Percentiles rank a stretch among this genome's conserved stretches.
phyloP scores from a whole-genome alignment of 352 stramenopile species.

The Aphanomyces stellatus region DNA sequence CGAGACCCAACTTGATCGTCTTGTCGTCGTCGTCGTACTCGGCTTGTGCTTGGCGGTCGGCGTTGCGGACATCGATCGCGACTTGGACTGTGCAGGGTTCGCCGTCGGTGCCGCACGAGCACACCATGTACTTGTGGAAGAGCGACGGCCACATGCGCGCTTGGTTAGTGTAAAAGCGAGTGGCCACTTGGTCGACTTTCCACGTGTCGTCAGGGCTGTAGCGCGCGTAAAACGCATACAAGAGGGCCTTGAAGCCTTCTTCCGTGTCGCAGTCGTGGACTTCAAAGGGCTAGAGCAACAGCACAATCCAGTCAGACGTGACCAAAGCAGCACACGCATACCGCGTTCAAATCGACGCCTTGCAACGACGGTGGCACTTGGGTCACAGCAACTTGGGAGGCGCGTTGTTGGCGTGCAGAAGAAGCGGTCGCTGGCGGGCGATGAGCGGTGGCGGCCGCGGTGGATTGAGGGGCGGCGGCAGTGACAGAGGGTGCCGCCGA shows the following conservation, averaged over 20 bases:
- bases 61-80: slow-evolving; percentile 34
- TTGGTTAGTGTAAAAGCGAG: slow-evolving; percentile 74
- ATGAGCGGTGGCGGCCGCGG: not conserved
- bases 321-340: not conserved
- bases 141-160: slow-evolving; percentile 74
- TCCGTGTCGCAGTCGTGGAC: slow-evolving; percentile 63
- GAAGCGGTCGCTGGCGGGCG: not conserved
- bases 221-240: slow-evolving; percentile 60
- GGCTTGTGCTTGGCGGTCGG: slow-evolving; percentile 29
- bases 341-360: not conserved
- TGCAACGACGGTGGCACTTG: not conserved
- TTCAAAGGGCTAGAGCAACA: not conserved
- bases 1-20: slow-evolving; percentile 90
- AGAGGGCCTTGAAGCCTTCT: slow-evolving; percentile 52
- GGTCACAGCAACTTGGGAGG: not conserved
- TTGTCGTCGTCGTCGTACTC: slow-evolving; percentile 74
- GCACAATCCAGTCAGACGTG: not conserved
- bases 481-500: no score
- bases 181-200: slow-evolving; percentile 67
- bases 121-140: slow-evolving; percentile 82
- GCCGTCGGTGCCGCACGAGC: slow-evolving; percentile 66
- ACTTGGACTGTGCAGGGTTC: slow-evolving; percentile 59
- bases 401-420: not conserved
- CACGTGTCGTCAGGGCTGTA: slow-evolving; percentile 75
- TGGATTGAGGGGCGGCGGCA: not conserved